Evolutionary conservation across 768 basidiomycete genomes (phyloP), one percentile per base, ranked within the genome.

Genomic region (Trametes elegans): DNA sequence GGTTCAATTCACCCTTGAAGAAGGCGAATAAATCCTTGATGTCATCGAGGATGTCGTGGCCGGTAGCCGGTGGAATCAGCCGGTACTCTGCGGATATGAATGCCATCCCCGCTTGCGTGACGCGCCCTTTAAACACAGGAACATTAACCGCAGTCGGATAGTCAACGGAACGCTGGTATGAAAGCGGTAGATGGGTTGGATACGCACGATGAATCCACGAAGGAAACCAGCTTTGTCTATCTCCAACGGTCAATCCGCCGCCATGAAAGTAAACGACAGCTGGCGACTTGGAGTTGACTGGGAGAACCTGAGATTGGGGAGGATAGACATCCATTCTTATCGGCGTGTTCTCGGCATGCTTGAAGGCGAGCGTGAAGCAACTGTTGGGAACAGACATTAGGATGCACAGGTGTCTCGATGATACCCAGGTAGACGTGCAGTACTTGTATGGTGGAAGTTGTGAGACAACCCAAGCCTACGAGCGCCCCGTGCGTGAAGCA

Each of bases 1-100:
- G 43, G 38, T 60, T 68, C 42, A 66, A 51, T 16, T 53, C 45
- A 39, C 58, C 59, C 26, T 62, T 59, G 1, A 88, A 56, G 63
- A 80, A 87, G 0, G 55, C 48, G 49, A 87, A 81, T 3, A 82
- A 65, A 55, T 82, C 83, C 41, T 76, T 70, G 49, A 87, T 71
- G 63, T 89, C 87, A 35, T 76, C 70, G 5, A 83, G 60, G 34
- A 87, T 74, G 18, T 82, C 78, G 57, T 83, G 80, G 0, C 78
- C 82, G 9, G 80, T 83, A 0, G 78, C 49, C 2, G 76, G 71
- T 1, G 73, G 78, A 13, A 87, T 54, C 6, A 88, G 78, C 13
- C 78, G 74, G 62, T 88, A 86, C 59, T 88, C 84, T 0, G 80
- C 79, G 31, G 82, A 81, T 39, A 88, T 73, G 64, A 88, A 83